Conservation (phyloP, 331 rosid genomes). For the Rhamnella rubrinervis region DNA sequence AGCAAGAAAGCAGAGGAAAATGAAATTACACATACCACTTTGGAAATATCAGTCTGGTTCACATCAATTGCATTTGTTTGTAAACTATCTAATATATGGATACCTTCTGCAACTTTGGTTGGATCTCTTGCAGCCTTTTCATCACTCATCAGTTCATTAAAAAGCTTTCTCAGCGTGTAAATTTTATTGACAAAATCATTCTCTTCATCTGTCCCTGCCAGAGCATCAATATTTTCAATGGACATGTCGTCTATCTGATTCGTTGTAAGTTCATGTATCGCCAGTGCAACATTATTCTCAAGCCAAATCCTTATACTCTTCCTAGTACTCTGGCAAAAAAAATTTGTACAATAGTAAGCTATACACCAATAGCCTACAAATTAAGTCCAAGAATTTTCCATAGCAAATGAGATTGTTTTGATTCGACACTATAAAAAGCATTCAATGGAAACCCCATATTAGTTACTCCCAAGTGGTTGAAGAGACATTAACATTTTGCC, state of each 20-base stretch:
- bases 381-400: too few relatives aligned
- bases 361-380: background rate
- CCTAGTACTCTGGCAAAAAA: background rate
- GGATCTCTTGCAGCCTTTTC: background rate
- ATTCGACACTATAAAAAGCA: too few relatives aligned
- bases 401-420: too few relatives aligned
- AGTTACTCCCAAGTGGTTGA: too few relatives aligned
- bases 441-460: too few relatives aligned
- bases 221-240: background rate
- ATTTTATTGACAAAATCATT: slow-evolving; percentile 3
- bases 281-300: background rate
- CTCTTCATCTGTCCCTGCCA: slow-evolving; percentile 6
- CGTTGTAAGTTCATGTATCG: background rate
- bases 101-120: slow-evolving; percentile 2
- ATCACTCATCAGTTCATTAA: slow-evolving; percentile 2
- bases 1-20: background rate
- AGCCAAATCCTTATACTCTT: background rate
- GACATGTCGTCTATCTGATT: slow-evolving; percentile 4
- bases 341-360: background rate
- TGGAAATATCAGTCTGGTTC: background rate
- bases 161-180: background rate
- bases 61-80: slow-evolving; percentile 1
- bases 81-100: background rate
- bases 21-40: background rate
- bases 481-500: too few relatives aligned